Conservation (phyloP, 2,329 filamentous ascomycete species). For the Colletotrichum sp. region DNA sequence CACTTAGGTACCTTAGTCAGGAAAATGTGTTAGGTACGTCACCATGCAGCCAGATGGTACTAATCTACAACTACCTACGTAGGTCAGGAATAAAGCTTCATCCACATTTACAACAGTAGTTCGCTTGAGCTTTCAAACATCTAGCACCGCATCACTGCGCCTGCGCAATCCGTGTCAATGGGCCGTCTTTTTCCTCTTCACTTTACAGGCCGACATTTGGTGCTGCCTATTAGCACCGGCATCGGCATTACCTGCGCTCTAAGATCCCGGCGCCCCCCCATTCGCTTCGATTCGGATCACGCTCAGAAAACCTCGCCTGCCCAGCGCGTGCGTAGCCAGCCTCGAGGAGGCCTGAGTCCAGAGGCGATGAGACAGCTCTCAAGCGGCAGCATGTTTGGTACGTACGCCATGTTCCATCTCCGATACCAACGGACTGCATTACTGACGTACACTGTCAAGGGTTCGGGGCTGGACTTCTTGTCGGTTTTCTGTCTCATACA, state of each 20-base stretch:
- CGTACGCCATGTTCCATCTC: neutral
- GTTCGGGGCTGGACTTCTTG: slow-evolving; percentile 66
- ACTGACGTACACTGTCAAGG: slow-evolving; percentile 47
- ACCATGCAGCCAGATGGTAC: neutral
- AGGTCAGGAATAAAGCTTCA: neutral
- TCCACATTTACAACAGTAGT: neutral
- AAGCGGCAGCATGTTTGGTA: slow-evolving; percentile 16
- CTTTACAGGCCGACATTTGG: neutral
- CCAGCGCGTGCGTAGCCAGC: neutral
- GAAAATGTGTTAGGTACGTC: neutral
- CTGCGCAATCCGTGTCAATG: neutral
- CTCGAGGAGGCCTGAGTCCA: neutral
- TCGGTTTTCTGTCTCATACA: slow-evolving; percentile 74
- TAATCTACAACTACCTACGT: neutral
- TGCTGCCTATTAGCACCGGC: slow-evolving; percentile 9
- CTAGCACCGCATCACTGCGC: neutral
- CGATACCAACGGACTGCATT: neutral
- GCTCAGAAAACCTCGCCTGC: neutral
- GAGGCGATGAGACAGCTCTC: slow-evolving; percentile 17
- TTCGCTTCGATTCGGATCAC: neutral
- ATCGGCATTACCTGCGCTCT: slow-evolving; percentile 1
- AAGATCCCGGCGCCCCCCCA: neutral
- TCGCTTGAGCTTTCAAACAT: neutral
- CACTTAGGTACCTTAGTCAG: neutral
- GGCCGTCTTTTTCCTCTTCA: neutral